These are phyloP conservation scores for Ramaria sp. DNA, from an alignment of 768 basidiomycete genomes.

Conservation along the genomic window DNA sequence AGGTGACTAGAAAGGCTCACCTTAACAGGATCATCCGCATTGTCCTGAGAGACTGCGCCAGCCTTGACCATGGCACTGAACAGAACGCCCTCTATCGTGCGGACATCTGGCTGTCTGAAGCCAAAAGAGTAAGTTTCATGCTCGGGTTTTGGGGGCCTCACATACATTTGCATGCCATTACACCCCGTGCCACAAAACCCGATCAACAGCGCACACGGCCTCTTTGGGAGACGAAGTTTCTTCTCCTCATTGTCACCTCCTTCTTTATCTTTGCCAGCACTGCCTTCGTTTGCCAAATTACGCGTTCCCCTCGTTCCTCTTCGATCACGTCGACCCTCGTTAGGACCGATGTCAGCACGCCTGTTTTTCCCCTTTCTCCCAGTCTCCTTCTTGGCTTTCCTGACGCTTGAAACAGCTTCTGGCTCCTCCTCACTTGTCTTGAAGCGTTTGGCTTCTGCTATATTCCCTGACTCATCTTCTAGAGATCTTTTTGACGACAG, in stretches of 20 bases:
- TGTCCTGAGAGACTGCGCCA: slow-evolving; percentile 91
- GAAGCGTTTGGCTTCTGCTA: not conserved
- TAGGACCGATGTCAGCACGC: slow-evolving; percentile 1
- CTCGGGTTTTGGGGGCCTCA: slow-evolving; percentile 12
- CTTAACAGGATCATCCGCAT: slow-evolving; percentile 84
- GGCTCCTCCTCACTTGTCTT: not conserved
- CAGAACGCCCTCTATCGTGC: slow-evolving; percentile 83
- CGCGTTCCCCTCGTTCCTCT: slow-evolving; percentile 2
- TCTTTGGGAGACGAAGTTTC: slow-evolving; percentile 63
- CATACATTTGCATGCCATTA: slow-evolving; percentile 95
- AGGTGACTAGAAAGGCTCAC: slow-evolving; percentile 26
- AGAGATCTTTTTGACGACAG: not conserved
- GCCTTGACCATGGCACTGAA: slow-evolving; percentile 83
- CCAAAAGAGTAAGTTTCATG: not conserved
- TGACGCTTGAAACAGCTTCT: not conserved
- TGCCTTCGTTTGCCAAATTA: slow-evolving; percentile 17
- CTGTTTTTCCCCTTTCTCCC: not conserved
- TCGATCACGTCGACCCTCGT: not conserved
- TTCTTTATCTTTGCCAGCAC: slow-evolving; percentile 13
- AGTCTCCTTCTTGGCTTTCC: not conserved
- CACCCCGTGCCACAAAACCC: slow-evolving; percentile 91
- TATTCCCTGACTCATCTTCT: not conserved
- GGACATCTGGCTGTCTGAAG: slow-evolving; percentile 55
- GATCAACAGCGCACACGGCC: slow-evolving; percentile 72
- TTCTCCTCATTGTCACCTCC: slow-evolving; percentile 24